Evolutionary conservation across 2,329 filamentous ascomycete species (phyloP), one percentile per base, ranked within the genome.

Genomic region (Dactylellina parvicollis): DNA sequence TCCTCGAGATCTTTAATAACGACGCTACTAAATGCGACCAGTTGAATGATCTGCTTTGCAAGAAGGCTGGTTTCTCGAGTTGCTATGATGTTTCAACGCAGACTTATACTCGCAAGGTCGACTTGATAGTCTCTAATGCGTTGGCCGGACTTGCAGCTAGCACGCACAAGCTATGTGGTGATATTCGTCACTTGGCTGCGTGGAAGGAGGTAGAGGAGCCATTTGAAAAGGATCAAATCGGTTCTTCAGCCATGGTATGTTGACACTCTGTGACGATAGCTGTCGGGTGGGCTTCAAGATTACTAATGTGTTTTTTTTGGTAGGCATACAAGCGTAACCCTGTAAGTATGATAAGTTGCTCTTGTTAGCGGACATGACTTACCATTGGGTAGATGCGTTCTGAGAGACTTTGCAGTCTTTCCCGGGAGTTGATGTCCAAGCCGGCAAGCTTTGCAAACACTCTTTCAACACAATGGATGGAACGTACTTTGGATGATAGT

Each of bases 161-260:
- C 0, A 90, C 88, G 54, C 86, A 91, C 79, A 87, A 89, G 71
- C 93, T 96, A 73, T 86, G 87, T 52, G 85, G 85, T 49, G 90
- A 94, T 77, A 90, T 95, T 76, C 85, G 90, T 52, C 89, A 91
- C 79, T 83, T 94, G 50, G 89, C 89, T 4, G 84, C 86, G 78
- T 86, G 88, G 82, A 96, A 96, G 84, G 92, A 96, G 81, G 83
- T 95, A 69, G 92, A 96, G 79, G 91, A 93, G 83, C 91, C 91
- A 0, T 91, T 92, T 77, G 90, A 93, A 82, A 88, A 87, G 77
- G 86, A 88, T 76, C 92, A 96, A 82, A 92, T 93, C 76, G 90
- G 89, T 26, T 87, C 84, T 46, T 86, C 83, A 50, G 88, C 88
- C 67, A 86, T 86, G 81, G 42, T 50, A 50, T 50, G 30, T 26